phyloP scores from a whole-genome alignment of 2,329 filamentous ascomycete genomes.

The Arthroderma sp. region DNA sequence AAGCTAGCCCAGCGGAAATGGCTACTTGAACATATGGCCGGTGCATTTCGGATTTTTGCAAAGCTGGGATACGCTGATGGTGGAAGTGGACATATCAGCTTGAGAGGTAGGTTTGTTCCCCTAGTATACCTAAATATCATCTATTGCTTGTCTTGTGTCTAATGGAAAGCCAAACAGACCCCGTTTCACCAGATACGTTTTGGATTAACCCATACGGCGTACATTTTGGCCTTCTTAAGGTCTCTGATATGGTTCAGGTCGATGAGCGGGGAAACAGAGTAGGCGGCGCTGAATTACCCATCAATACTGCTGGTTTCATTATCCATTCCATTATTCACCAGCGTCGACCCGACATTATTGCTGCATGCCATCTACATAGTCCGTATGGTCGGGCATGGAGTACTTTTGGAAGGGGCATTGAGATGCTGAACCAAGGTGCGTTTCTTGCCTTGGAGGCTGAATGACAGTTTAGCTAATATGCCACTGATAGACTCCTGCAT shows the following conservation, averaged over 20 bases:
- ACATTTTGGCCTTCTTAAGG: constrained; percentile 31
- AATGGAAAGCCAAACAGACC: constrained; percentile 8
- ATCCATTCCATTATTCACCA: constrained; percentile 36
- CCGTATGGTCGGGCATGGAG: constrained; percentile 33
- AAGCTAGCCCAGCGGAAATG: constrained; percentile 24
- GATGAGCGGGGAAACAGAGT: constrained; percentile 30
- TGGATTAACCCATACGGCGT: constrained; percentile 32
- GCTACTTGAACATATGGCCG: constrained; percentile 23
- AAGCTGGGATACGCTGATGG: constrained; percentile 13
- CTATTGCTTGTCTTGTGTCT: not conserved
- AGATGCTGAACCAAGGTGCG: constrained; percentile 31
- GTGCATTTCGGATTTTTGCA: constrained; percentile 14
- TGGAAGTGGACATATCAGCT: constrained; percentile 9
- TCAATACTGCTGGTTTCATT: constrained; percentile 35
- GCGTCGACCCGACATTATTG: constrained; percentile 32
- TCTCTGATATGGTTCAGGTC: constrained; percentile 35
- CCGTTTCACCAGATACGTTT: constrained; percentile 15
- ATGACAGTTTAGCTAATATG: not conserved
- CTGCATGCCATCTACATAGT: constrained; percentile 34
- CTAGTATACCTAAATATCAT: not conserved
- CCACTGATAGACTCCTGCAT: constrained; percentile 11
- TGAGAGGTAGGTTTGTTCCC: not conserved
- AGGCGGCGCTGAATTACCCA: constrained; percentile 25
- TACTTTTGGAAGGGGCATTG: constrained; percentile 29
- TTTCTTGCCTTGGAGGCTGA: not conserved